phyloP scores from a whole-genome alignment of 1,139 yeast species.

The Scheffersomyces quercinus region DNA sequence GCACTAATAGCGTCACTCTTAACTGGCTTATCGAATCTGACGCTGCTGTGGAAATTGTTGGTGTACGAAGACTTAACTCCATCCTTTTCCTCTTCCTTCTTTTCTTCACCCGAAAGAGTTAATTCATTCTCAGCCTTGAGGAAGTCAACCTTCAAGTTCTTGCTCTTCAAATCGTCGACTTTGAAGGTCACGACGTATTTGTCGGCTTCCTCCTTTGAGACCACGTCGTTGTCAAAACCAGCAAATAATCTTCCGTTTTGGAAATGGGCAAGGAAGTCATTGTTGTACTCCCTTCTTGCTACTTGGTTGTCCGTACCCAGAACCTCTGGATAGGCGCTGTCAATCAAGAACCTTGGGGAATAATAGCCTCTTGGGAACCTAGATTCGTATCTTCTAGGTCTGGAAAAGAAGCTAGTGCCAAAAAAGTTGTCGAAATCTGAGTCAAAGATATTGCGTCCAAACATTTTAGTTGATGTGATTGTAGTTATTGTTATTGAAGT shows the following conservation, averaged over 20 bases:
- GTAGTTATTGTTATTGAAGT: neutral
- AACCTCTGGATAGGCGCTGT: neutral
- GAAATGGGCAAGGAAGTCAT: neutral
- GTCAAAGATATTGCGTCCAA: constrained; percentile 7
- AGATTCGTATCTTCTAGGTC: constrained; percentile 1
- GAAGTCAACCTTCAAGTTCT: constrained; percentile 26
- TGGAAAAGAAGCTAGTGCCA: constrained; percentile 3
- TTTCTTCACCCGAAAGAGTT: constrained; percentile 17
- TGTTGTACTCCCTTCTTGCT: neutral
- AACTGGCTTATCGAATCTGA: constrained; percentile 26
- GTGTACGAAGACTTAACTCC: constrained; percentile 14
- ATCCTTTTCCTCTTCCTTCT: constrained; percentile 13
- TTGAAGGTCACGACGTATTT: constrained; percentile 1
- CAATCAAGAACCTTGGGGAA: constrained; percentile 9
- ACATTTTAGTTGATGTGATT: neutral
- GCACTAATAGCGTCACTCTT: constrained; percentile 23
- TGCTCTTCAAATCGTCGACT: constrained; percentile 15
- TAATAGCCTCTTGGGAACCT: neutral
- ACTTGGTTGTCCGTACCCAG: neutral
- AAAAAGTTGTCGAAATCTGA: constrained; percentile 13
- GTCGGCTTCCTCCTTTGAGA: constrained; percentile 2
- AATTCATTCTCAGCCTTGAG: constrained; percentile 25
- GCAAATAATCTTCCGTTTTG: neutral
- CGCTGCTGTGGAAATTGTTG: constrained; percentile 21
- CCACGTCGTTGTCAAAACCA: neutral